Evolutionary conservation across 139 green algal species (phyloP).

Genomic region (Chlamydomonas eustigma): DNA sequence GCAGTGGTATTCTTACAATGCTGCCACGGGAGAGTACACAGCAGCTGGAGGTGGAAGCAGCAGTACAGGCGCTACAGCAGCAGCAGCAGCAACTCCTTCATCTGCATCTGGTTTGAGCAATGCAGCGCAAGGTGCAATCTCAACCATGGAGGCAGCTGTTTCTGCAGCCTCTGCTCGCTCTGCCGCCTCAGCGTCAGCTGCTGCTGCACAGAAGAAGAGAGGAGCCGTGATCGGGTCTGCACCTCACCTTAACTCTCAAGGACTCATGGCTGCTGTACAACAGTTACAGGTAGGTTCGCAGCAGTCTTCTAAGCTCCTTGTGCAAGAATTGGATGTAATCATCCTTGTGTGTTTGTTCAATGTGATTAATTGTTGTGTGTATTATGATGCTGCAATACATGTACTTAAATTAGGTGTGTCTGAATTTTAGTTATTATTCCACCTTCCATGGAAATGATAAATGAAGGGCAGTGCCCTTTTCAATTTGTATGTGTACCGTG

Average conservation of each 20-base stretch:
- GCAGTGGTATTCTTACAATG: slow-evolving; percentile 19
- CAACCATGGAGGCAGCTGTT: not conserved
- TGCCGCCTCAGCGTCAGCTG: not conserved
- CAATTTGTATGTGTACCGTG: not conserved
- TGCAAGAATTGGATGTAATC: too few relatives aligned
- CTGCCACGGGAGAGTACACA: slow-evolving; percentile 15
- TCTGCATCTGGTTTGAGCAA: not conserved
- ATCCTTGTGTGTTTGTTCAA: too few relatives aligned
- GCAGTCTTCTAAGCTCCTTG: not conserved
- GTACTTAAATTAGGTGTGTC: not conserved
- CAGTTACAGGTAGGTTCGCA: not conserved
- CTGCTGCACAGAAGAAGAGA: not conserved
- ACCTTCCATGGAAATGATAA: not conserved
- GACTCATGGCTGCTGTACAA: slow-evolving; percentile 18
- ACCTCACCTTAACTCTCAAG: slow-evolving; percentile 25
- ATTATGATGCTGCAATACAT: not conserved
- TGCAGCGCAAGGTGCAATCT: not conserved
- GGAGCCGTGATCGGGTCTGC: slow-evolving; percentile 32
- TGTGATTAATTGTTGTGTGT: too few relatives aligned
- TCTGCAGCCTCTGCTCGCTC: not conserved
- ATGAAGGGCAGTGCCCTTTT: not conserved
- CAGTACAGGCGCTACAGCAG: too few relatives aligned
- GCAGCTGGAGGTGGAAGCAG: not conserved
- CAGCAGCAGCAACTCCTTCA: slow-evolving; percentile 1
- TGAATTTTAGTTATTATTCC: not conserved